These are phyloP conservation scores for Trypanosoma melophagium DNA, from an alignment of 208 protist species.

Conservation along the genomic window DNA sequence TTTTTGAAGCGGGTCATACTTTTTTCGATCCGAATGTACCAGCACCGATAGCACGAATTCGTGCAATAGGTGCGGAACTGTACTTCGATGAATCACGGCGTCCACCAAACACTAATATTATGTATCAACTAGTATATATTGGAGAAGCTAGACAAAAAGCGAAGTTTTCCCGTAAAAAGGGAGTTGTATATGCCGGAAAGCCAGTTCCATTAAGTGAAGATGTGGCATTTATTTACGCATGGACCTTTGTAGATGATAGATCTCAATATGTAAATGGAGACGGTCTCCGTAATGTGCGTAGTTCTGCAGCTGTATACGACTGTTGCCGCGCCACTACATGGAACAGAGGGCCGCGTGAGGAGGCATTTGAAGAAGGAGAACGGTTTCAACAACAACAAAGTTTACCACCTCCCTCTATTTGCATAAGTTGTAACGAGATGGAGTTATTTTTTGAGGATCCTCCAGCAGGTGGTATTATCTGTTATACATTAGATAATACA, in stretches of 20 bases:
- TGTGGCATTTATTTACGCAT: slow-evolving; percentile 73
- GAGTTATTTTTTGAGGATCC: slow-evolving; percentile 76
- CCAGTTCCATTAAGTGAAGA: slow-evolving; percentile 55
- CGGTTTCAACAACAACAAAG: slow-evolving; percentile 20
- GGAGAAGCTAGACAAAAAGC: slow-evolving; percentile 49
- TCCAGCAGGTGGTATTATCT: slow-evolving; percentile 57
- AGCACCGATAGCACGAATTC: slow-evolving; percentile 54
- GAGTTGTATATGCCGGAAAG: slow-evolving; percentile 47
- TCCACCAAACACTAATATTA: slow-evolving; percentile 49
- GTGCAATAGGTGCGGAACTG: slow-evolving; percentile 47
- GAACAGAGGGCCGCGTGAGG: slow-evolving; percentile 37
- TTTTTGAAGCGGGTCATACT: slow-evolving; percentile 52
- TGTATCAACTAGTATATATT: slow-evolving; percentile 73
- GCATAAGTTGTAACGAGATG: slow-evolving; percentile 69
- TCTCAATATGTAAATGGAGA: background rate
- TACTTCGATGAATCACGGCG: slow-evolving; percentile 80
- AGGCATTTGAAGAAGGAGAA: slow-evolving; percentile 32
- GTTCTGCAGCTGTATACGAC: slow-evolving; percentile 72
- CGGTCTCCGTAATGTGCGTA: slow-evolving; percentile 36
- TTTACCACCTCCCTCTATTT: slow-evolving; percentile 73
- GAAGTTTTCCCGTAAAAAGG: slow-evolving; percentile 46
- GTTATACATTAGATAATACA: slow-evolving; percentile 76
- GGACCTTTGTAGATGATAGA: slow-evolving; percentile 45
- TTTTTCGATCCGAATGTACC: slow-evolving; percentile 65
- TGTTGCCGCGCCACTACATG: slow-evolving; percentile 43